Evolutionary conservation across 768 basidiomycete genomes (phyloP), one percentile per base, ranked within the genome.

Genomic region (Podaxis sp.): DNA sequence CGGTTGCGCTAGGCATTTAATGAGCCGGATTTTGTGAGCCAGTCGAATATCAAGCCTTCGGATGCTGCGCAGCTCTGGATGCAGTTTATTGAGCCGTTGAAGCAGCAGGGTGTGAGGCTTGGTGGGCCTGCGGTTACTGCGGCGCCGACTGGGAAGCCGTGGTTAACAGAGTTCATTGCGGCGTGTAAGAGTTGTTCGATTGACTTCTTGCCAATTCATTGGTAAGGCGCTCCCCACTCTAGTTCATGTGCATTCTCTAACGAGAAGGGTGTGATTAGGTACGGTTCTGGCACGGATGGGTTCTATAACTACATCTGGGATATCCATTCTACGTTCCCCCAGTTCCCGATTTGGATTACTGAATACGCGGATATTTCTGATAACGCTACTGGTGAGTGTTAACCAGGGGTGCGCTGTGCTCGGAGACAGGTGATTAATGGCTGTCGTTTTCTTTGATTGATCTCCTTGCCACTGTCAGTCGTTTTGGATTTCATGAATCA

Each of bases 301-400:
- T 86, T 89, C 67, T 80, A 80, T 55, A 76, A 78, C 55, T 85
- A 88, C 66, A 71, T 88, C 28, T 77, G 80, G 71, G 77, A 83
- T 65, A 79, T 86, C 51, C 82, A 87, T 64, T 69, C 74, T 5
- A 72, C 79, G 7, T 88, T 79, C 64, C 81, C 79, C 57, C 64
- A 85, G 52, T 72, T 73, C 30, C 81, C 85, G 2, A 74, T 88
- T 17, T 89, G 87, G 87, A 79, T 89, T 4, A 88, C 87, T 4
- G 87, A 88, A 66, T 88, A 77, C 70, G 85, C 84, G 0, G 84
- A 84, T 61, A 84, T 81, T 52, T 82, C 82, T 38, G 70, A 74
- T 51, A 82, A 81, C 68, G 72, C 74, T 53, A 73, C 73, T 49
- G 79, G 80, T 79, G 52, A 57, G 74, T 40, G 44, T 28, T 51